Base-by-base conservation (phyloP, 169 alveolate species). In the Babesia gibsoni region DNA sequence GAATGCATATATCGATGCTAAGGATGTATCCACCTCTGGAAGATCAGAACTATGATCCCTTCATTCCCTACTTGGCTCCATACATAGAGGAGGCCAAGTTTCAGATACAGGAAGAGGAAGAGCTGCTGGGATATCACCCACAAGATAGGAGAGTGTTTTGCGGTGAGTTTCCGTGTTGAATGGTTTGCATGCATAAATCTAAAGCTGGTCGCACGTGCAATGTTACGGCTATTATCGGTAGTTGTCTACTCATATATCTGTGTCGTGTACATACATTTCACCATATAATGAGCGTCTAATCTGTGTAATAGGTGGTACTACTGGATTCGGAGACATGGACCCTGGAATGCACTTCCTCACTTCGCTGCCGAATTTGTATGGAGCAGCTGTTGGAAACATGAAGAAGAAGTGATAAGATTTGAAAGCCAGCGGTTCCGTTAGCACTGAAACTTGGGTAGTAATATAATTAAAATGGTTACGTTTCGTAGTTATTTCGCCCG, bases 31-130 rank as follows among this genome's bases (percentile, higher is more conserved):
- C 90, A 25, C 88, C 84, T 9, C 82, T 89, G 50, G 92, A 89
- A 72, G 91, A 84, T 25, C 95, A 91, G 68, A 91, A 91, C 66
- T 91, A 91, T 63, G 95, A 91, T 52, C 95, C 95, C 6, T 89
- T 84, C 65, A 83, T 91, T 32, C 95, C 95, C 0, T 91, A 91
- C 63, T 68, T 91, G 67, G 95, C 95, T 29, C 95, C 95, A 20
- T 91, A 84, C 61, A 84, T 91, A n/a, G 95, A 91, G 73, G 95
- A 91, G 69, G 95, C 95, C 32, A 91, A 91, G 73, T 91, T 91
- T 54, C 95, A 91, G 72, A 54, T 91, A 39, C 95, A 91, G 58
- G 95, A 91, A 74, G 95, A 91, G 46, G 94, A 91, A 56, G 95
- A 91, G 63, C 81, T 91, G 73, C 83, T 91, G 37, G 95, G 94